Percentiles rank a stretch among this genome's conserved stretches.
Evolutionary conservation across 345 rosid species (phyloP).

Genomic region (Populus pruinosa): DNA sequence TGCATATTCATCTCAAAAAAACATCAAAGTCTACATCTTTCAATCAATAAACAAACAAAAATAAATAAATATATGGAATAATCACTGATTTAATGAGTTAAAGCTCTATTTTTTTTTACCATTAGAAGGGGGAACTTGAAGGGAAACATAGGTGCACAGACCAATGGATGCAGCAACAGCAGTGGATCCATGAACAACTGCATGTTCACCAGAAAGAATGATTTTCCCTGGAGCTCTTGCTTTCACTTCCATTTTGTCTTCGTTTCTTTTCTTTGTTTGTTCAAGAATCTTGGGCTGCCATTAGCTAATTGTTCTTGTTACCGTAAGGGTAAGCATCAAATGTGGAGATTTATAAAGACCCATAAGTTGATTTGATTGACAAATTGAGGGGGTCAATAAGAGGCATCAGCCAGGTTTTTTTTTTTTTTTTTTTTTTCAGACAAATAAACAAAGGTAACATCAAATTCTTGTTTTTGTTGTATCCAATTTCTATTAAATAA

Average conservation of each 20-base stretch:
- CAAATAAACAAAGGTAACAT: too few relatives aligned
- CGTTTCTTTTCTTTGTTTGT: background rate
- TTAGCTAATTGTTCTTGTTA: background rate
- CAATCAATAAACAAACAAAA: background rate
- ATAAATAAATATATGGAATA: background rate
- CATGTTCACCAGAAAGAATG: constrained; percentile 93
- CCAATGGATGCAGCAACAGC: constrained; percentile 90
- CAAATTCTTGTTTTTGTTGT: too few relatives aligned
- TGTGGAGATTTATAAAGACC: background rate
- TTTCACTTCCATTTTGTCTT: constrained; percentile 64
- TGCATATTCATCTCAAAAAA: background rate
- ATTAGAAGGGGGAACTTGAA: constrained; percentile 50
- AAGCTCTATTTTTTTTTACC: constrained; percentile 29
- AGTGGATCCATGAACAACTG: constrained; percentile 91
- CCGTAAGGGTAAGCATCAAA: background rate
- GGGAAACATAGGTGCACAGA: constrained; percentile 63
- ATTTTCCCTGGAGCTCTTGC: constrained; percentile 94
- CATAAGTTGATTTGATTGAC: background rate
- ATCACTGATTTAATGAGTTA: background rate
- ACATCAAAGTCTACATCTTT: background rate
- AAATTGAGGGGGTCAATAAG: background rate
- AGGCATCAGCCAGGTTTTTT: too few relatives aligned
- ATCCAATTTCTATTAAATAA: too few relatives aligned
- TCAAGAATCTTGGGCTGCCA: background rate
- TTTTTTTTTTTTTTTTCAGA: too few relatives aligned